These are phyloP conservation scores for Pseudocercospora pini-densiflorae DNA, from an alignment of 2,329 filamentous ascomycete genomes.

Conservation along the genomic window DNA sequence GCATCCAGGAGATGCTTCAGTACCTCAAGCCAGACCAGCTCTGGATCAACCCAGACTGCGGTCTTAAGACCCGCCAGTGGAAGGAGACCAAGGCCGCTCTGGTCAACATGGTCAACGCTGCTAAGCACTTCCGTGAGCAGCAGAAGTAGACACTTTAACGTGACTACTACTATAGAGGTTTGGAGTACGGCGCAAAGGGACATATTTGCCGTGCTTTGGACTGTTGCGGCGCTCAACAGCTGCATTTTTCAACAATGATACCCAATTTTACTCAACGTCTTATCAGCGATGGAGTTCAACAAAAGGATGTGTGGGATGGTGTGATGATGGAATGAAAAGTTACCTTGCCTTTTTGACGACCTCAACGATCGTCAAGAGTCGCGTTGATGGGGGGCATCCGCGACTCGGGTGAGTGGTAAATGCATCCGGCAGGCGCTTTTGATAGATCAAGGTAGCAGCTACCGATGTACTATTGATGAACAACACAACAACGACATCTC, in stretches of 20 bases:
- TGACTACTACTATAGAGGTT: slow-evolving; percentile 10
- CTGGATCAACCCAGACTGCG: slow-evolving; percentile 99
- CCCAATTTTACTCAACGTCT: slow-evolving; percentile 37
- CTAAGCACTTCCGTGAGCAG: slow-evolving; percentile 90
- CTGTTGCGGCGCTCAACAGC: slow-evolving; percentile 25
- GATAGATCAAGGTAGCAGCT: slow-evolving; percentile 18
- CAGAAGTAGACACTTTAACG: slow-evolving; percentile 30
- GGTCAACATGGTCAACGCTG: slow-evolving; percentile 96
- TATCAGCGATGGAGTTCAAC: slow-evolving; percentile 40
- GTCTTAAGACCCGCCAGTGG: slow-evolving; percentile 99
- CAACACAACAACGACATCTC: neutral
- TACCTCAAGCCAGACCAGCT: slow-evolving; percentile 97
- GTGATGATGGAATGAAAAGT: slow-evolving; percentile 30
- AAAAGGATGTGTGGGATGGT: slow-evolving; percentile 26
- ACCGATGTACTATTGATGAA: slow-evolving; percentile 22
- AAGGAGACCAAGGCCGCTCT: slow-evolving; percentile 97
- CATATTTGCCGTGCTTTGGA: slow-evolving; percentile 15
- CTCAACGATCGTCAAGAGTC: slow-evolving; percentile 35
- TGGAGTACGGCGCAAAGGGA: slow-evolving; percentile 13
- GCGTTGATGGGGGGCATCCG: slow-evolving; percentile 23
- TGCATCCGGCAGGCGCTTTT: slow-evolving; percentile 18
- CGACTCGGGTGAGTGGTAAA: slow-evolving; percentile 12
- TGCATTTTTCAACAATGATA: slow-evolving; percentile 39
- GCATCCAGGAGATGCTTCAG: slow-evolving; percentile 96
- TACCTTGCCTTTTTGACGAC: slow-evolving; percentile 28